Evolutionary conservation across 2,329 filamentous ascomycete species (phyloP).

Genomic region (Pseudocercospora musae): DNA sequence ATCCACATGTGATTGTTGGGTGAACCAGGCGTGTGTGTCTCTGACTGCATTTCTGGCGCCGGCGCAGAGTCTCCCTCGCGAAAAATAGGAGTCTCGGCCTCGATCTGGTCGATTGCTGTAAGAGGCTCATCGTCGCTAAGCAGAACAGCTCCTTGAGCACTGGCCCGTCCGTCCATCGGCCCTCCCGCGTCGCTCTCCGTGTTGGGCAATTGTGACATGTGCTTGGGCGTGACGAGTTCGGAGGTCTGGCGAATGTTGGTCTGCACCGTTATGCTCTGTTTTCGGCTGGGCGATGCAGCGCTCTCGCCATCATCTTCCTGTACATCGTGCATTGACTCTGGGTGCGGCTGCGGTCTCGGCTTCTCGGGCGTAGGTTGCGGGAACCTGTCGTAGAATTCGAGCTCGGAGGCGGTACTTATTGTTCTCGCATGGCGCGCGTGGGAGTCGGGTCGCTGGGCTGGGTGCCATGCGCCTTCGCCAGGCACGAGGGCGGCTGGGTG

Average conservation of each 20-base stretch:
- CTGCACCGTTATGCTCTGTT: slow-evolving; percentile 18
- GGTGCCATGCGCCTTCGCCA: slow-evolving; percentile 47
- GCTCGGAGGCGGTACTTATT: slow-evolving; percentile 25
- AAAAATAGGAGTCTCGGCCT: slow-evolving; percentile 27
- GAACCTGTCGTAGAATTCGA: slow-evolving; percentile 39
- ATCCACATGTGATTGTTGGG: slow-evolving; percentile 12
- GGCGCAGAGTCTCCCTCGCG: background rate
- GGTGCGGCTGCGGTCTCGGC: slow-evolving; percentile 1
- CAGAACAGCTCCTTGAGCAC: background rate
- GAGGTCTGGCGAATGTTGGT: slow-evolving; percentile 9
- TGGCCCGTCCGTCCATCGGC: slow-evolving; percentile 9
- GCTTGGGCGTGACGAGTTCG: slow-evolving; percentile 7
- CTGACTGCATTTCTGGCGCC: slow-evolving; percentile 26
- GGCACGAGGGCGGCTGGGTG: slow-evolving; percentile 2
- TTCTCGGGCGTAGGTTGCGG: slow-evolving; percentile 28
- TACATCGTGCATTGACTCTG: slow-evolving; percentile 3
- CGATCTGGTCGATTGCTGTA: slow-evolving; percentile 13
- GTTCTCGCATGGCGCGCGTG: slow-evolving; percentile 20
- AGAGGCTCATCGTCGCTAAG: slow-evolving; percentile 19
- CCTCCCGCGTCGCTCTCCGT: slow-evolving; percentile 15
- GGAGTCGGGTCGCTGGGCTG: slow-evolving; percentile 45
- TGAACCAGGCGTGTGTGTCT: slow-evolving; percentile 21
- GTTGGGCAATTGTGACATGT: slow-evolving; percentile 12
- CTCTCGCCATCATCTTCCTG: slow-evolving; percentile 8
- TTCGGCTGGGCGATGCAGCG: slow-evolving; percentile 6